Evolutionary conservation across 2,329 filamentous ascomycete species (phyloP).

Genomic region (Lasiodiplodia theobromae): DNA sequence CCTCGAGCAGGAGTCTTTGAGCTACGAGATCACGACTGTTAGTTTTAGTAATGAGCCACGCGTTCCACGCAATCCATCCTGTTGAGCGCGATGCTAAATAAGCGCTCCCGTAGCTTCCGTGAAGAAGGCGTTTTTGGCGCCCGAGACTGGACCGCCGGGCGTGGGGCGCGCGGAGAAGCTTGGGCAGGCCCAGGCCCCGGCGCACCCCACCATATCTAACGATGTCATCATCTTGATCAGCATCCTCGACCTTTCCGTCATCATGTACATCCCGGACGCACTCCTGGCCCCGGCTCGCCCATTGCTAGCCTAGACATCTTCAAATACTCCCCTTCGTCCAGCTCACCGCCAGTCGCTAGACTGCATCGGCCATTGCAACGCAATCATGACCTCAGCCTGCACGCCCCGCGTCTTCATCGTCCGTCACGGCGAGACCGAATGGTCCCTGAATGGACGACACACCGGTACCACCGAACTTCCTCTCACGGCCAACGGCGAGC

Average conservation of each 20-base stretch:
- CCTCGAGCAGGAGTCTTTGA: conserved; percentile 12
- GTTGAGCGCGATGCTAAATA: not conserved
- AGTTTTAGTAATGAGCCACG: conserved; percentile 9
- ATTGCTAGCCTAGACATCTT: not conserved
- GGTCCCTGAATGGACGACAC: conserved; percentile 81
- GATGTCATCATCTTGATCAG: conserved; percentile 27
- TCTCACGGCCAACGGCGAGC: conserved; percentile 76
- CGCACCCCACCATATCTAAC: not conserved
- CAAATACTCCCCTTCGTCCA: not conserved
- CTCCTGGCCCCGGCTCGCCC: not conserved
- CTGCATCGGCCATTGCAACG: not conserved
- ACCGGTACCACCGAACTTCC: conserved; percentile 88
- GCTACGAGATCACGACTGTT: conserved; percentile 17
- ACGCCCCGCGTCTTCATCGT: conserved; percentile 60
- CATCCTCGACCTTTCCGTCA: conserved; percentile 6
- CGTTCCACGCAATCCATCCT: not conserved
- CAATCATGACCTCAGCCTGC: conserved; percentile 38
- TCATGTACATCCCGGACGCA: not conserved
- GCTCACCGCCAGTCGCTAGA: not conserved
- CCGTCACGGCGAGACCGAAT: conserved; percentile 94
- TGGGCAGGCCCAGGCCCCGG: not conserved
- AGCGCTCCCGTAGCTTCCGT: conserved; percentile 9
- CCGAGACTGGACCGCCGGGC: not conserved
- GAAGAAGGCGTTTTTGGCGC: not conserved
- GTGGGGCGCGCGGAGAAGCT: conserved; percentile 20